Evolutionary conservation across 2,329 filamentous ascomycete species (phyloP), one percentile per base, ranked within the genome.

Genomic region (Lasiodiplodia theobromae): DNA sequence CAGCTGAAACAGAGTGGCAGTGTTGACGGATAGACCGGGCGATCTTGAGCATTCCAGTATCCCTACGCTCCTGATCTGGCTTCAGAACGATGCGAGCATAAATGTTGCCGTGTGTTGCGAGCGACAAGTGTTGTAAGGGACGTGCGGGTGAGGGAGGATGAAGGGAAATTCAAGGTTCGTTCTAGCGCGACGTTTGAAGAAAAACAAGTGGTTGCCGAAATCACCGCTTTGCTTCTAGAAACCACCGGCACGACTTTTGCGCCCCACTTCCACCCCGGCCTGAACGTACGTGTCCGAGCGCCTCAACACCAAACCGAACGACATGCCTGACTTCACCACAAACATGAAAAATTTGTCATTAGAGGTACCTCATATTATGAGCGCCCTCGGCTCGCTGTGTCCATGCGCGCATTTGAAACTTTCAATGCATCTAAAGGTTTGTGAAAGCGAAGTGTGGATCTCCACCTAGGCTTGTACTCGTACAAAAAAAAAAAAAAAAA

Each of bases 261-360:
- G 31, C 31, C 31, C 31, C 16, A 52, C 60, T 63, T 63, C 28
- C 21, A 23, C 23, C 44, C 4, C 37, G 10, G 28, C 2, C 2
- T 34, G 18, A 1, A 44, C 14, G 28, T 21, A 21, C 40, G 18
- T 23, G 57, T 52, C 60, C 60, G 18, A 63, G 60, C 60, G 60
- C 12, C 44, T 63, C 44, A 51, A 51, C 44, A 63, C 44, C 60
- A 52, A 63, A 63, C 14, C 57, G 47, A 21, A 62, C 40, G 40
- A 52, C 60, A 58, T 14, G 23, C 0, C 31, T 10, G 2, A 34
- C 31, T 34, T 34, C 31, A 34, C 31, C 31, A 10, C 31, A 34
- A 34, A 34, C 31, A 34, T 34, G 8, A 34, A 34, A 31, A 10
- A 0, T 10, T 10, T 34, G 6, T 34, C 31, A 34, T 8, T 34